These are phyloP conservation scores for Wallacemonas sp. DNA, from an alignment of 208 protist species.

Conservation along the genomic window DNA sequence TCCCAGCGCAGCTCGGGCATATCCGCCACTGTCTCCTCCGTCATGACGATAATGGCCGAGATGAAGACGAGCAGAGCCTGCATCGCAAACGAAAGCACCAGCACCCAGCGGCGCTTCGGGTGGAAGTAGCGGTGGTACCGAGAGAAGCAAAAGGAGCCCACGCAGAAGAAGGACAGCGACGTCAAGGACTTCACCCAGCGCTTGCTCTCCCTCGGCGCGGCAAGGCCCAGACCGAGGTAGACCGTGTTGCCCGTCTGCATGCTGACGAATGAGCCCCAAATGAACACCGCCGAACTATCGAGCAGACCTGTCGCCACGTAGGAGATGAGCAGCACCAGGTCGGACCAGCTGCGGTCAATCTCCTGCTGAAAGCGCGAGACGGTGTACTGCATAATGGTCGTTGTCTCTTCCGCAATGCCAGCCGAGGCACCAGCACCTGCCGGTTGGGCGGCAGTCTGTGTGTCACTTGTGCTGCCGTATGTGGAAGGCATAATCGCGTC, in stretches of 20 bases:
- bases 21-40: not conserved
- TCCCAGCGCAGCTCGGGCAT: constrained; percentile 17
- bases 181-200: constrained; percentile 23
- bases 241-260: constrained; percentile 33
- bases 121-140: constrained; percentile 25
- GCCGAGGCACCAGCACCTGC: not conserved
- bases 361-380: constrained; percentile 15
- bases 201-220: constrained; percentile 18
- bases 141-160: constrained; percentile 26
- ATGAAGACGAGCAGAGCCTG: constrained; percentile 14
- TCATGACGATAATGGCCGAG: constrained; percentile 15
- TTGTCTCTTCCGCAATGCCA: not conserved
- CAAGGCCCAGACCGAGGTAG: constrained; percentile 24
- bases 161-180: constrained; percentile 23
- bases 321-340: constrained; percentile 19
- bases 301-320: constrained; percentile 24
- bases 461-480: constrained; percentile 3
- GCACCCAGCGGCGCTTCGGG: constrained; percentile 23
- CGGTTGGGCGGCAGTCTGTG: not conserved
- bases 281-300: constrained; percentile 22
- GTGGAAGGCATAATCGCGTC: not conserved
- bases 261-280: constrained; percentile 28
- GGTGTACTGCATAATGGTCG: not conserved
- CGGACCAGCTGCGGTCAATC: constrained; percentile 13
- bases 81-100: constrained; percentile 15